phyloP scores from a whole-genome alignment of 148 eudicot genomes.

The Chenopodium quinoa region DNA sequence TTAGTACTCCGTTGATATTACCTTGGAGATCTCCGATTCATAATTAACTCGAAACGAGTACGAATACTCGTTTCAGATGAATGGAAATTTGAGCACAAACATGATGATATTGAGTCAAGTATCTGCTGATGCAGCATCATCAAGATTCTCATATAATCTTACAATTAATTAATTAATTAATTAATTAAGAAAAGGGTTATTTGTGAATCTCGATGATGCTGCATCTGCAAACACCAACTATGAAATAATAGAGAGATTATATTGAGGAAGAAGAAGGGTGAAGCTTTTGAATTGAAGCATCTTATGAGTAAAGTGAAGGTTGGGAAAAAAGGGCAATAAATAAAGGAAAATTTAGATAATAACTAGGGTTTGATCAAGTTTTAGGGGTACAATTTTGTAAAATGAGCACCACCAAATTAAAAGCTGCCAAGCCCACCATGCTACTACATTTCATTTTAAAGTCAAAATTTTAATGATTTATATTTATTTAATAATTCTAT shows the following conservation, averaged over 20 bases:
- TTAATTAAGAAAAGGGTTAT: background rate
- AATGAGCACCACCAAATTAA: background rate
- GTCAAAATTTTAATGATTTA: too few species aligned
- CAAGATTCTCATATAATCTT: slow-evolving; percentile 46
- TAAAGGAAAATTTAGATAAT: background rate
- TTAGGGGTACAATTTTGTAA: background rate
- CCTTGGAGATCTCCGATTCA: too few species aligned
- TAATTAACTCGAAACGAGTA: too few species aligned
- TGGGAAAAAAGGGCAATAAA: background rate
- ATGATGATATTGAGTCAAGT: too few species aligned
- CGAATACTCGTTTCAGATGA: too few species aligned
- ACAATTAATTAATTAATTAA: background rate
- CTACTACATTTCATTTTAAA: background rate
- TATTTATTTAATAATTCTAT: too few species aligned
- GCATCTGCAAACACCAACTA: slow-evolving; percentile 40
- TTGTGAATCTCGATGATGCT: slow-evolving; percentile 68
- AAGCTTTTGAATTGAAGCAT: slow-evolving; percentile 7
- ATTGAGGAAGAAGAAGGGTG: background rate
- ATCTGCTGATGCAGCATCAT: slow-evolving; percentile 48
- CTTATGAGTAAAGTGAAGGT: background rate
- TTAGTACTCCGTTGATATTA: too few species aligned
- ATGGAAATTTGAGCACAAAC: too few species aligned
- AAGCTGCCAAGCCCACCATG: background rate
- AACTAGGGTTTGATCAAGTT: background rate
- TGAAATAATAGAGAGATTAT: too few species aligned